Conservation (phyloP, 257 asterid species). For the Rhazya stricta region DNA sequence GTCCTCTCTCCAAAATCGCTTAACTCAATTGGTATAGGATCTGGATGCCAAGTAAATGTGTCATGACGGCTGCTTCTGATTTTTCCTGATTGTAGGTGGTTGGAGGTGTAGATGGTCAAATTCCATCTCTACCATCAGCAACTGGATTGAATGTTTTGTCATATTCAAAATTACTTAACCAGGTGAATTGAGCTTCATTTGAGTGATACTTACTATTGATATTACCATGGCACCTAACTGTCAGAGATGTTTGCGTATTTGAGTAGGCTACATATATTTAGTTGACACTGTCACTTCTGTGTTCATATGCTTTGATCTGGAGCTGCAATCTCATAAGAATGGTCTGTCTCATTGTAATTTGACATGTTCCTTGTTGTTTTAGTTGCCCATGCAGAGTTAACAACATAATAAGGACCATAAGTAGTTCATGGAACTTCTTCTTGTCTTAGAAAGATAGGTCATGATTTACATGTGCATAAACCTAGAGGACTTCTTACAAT, state of each 20-base stretch:
- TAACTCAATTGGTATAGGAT: neutral
- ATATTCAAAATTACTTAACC: slow-evolving; percentile 53
- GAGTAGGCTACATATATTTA: neutral
- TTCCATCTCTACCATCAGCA: slow-evolving; percentile 60
- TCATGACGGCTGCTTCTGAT: slow-evolving; percentile 16
- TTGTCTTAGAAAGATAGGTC: neutral
- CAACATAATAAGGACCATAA: neutral
- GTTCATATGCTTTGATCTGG: neutral
- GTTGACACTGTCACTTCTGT: neutral
- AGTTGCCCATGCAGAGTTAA: neutral
- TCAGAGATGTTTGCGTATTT: neutral
- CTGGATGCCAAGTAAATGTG: neutral
- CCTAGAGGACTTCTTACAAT: neutral
- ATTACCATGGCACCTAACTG: neutral
- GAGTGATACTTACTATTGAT: neutral
- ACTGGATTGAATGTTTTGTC: slow-evolving; percentile 64
- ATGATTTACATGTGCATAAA: neutral
- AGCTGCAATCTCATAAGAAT: neutral
- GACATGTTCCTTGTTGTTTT: neutral
- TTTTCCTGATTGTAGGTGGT: slow-evolving; percentile 53
- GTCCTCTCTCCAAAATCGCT: slow-evolving; percentile 9
- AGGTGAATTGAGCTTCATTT: slow-evolving; percentile 39
- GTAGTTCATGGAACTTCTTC: neutral
- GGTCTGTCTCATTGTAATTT: neutral
- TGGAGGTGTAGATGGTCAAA: slow-evolving; percentile 75